phyloP scores from a whole-genome alignment of 352 stramenopile genomes.

The Pythium angustatum region DNA sequence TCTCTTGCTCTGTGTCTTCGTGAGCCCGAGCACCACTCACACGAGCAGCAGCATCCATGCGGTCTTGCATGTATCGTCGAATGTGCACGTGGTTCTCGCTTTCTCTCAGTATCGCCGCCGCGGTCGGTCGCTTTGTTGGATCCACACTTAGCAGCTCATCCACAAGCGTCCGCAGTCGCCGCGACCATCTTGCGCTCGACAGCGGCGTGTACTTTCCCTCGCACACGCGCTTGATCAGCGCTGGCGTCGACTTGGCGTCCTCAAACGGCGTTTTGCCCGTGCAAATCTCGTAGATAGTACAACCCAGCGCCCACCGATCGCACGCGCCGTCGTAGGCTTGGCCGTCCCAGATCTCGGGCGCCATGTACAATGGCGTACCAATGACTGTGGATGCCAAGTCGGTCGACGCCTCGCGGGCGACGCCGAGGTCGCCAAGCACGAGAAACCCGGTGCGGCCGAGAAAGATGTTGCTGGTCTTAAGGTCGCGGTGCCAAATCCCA shows the following conservation, averaged over 20 bases:
- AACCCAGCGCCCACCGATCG: constrained; percentile 90
- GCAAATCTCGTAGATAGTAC: constrained; percentile 84
- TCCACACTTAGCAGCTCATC: constrained; percentile 43
- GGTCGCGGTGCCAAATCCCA: constrained; percentile 66
- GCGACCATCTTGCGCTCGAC: constrained; percentile 32
- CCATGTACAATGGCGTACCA: constrained; percentile 91
- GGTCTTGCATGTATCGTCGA: constrained; percentile 33
- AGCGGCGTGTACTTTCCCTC: constrained; percentile 41
- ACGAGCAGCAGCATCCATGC: neutral
- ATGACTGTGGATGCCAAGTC: constrained; percentile 74
- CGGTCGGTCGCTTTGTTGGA: constrained; percentile 34
- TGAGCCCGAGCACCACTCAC: neutral
- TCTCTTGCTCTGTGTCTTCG: constrained; percentile 26
- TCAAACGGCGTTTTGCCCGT: constrained; percentile 64
- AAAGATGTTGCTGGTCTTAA: constrained; percentile 93
- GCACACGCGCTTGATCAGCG: constrained; percentile 65
- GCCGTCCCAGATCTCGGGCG: constrained; percentile 81
- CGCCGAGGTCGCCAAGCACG: constrained; percentile 90
- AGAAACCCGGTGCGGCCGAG: constrained; percentile 58
- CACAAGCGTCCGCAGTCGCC: constrained; percentile 34
- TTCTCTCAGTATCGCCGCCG: constrained; percentile 39
- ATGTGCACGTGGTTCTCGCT: constrained; percentile 33
- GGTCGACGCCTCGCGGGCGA: constrained; percentile 50
- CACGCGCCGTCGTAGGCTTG: constrained; percentile 76
- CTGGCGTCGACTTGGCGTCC: constrained; percentile 38